These are phyloP conservation scores for Tympanopsis confertula DNA, from an alignment of 2,329 filamentous ascomycete genomes.

Conservation along the genomic window DNA sequence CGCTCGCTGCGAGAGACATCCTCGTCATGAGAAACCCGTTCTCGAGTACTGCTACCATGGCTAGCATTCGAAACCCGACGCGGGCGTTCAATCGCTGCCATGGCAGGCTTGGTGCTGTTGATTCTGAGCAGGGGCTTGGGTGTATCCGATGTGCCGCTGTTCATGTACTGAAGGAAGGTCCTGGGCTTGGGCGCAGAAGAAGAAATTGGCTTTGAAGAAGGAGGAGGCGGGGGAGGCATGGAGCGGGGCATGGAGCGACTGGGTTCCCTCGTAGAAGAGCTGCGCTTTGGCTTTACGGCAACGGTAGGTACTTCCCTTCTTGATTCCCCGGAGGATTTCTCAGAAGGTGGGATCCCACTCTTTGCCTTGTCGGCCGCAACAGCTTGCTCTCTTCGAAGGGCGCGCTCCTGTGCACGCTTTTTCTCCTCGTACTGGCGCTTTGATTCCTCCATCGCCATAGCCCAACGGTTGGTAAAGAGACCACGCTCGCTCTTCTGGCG, in stretches of 20 bases:
- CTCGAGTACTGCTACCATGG: no score
- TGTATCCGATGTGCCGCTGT: conserved; percentile 24
- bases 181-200: conserved; percentile 6
- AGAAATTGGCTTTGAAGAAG: neutral
- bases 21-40: no score
- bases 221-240: no score
- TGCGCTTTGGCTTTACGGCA: neutral
- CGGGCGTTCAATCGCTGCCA: no score
- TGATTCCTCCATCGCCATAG: conserved; percentile 19
- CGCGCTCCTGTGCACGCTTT: conserved; percentile 1
- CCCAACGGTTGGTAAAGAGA: conserved; percentile 18
- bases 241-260: no score
- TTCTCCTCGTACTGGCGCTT: conserved; percentile 20
- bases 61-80: no score
- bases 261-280: neutral
- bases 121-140: conserved; percentile 22
- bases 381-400: conserved; percentile 5
- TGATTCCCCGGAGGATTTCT: neutral
- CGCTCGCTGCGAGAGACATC: no score
- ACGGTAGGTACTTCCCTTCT: neutral
- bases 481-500: conserved; percentile 7
- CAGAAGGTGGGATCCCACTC: neutral
- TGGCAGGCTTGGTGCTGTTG: conserved; percentile 17
- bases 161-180: conserved; percentile 14
- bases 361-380: neutral